Percentiles rank a stretch among this genome's conserved stretches.
These are phyloP conservation scores for Aspergillus bridgeri DNA, from an alignment of 495 filamentous ascomycete genomes.

Conservation along the genomic window DNA sequence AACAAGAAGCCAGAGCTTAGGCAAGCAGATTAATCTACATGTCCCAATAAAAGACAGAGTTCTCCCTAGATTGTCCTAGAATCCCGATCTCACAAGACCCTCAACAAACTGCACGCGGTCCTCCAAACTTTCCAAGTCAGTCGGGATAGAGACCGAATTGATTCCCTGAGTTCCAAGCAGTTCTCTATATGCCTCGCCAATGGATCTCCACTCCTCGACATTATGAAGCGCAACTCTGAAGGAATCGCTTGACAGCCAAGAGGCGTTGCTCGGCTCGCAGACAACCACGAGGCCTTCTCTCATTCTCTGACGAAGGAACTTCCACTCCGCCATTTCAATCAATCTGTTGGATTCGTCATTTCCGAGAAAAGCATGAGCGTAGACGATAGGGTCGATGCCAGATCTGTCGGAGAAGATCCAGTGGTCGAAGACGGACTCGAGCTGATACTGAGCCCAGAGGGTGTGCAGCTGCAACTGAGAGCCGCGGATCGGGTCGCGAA, in stretches of 20 bases:
- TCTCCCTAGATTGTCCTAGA: no score
- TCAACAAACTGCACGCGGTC: slow-evolving; percentile 3
- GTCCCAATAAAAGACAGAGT: not conserved
- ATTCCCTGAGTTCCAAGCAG: not conserved
- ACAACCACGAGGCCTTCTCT: not conserved
- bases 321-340: not conserved
- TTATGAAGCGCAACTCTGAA: not conserved
- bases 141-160: not conserved
- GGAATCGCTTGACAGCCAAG: not conserved
- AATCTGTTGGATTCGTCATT: not conserved
- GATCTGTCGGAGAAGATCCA: slow-evolving; percentile 8
- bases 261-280: not conserved
- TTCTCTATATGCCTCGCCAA: not conserved
- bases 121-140: not conserved
- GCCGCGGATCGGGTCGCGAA: not conserved
- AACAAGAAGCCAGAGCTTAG: not conserved
- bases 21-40: not conserved
- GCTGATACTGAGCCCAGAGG: not conserved
- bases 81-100: not conserved
- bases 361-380: not conserved
- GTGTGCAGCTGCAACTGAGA: slow-evolving; percentile 1
- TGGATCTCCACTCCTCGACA: not conserved
- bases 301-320: not conserved
- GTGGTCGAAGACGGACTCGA: not conserved
- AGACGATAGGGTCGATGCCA: slow-evolving; percentile 4